Base-by-base conservation (phyloP, 2,329 filamentous ascomycete species). In the Aspergillus brasiliensis region DNA sequence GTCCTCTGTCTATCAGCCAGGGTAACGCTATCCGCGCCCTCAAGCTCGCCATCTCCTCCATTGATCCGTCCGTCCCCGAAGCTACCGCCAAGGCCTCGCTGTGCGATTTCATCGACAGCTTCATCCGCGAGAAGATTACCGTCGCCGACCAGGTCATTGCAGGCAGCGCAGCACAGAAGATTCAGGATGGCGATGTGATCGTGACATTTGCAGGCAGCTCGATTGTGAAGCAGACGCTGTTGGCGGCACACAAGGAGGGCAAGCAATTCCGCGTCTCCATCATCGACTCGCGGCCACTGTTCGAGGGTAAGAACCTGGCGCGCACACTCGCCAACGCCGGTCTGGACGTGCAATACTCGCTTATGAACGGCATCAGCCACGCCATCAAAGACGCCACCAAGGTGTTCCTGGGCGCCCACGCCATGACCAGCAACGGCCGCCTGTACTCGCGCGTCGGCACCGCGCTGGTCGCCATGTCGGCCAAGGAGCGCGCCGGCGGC, bases 1-100 rank as follows among this genome's bases (percentile, higher is more conserved):
- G 95, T n/a, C 93, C 95, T 34, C 91, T 99, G 78, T 96, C 91
- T 66, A 95, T 97, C 77, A 92, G 91, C 63, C 97, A 98, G 88
- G 95, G 95, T 62, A 99, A 98, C 75, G 92, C 92, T 37, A 96
- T 99, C 73, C 87, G 95, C 57, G 94, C 92, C 83, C 84, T 99
- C 52, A 99, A 99, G 81, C 86, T 97, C 51, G 87, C 92, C 70
- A 94, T 99, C 72, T 90, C 91, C 69, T 92, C 92, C 68, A 88
- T 97, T 60, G 92, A 97, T 69, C 92, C 94, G 42, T 90, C 93
- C 67, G 86, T 89, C 1, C 87, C 91, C 28, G 94, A 99, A 73
- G 80, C 86, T 19, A 87, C 91, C 51, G 93, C 93, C 25, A 97
- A 97, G 79, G 84, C 88, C 58, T 82, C 87, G 25, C 84, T 99